These are phyloP conservation scores for Colletotrichum salicis DNA, from an alignment of 2,329 filamentous ascomycete genomes.

Conservation along the genomic window DNA sequence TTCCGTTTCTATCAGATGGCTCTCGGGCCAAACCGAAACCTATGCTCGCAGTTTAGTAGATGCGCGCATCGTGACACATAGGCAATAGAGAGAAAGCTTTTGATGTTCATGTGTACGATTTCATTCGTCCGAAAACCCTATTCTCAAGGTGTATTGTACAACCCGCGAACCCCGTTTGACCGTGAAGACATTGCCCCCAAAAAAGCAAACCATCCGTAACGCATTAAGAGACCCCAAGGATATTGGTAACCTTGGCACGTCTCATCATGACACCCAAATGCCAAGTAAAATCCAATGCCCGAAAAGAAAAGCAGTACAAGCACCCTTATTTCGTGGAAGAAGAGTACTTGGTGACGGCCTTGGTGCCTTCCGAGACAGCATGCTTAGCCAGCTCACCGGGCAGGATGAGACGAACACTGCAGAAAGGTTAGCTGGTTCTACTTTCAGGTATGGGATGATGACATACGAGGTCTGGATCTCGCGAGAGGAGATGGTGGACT, in stretches of 20 bases:
- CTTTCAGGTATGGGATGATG: neutral
- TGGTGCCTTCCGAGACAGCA: conserved; percentile 98
- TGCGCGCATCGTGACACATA: too few species aligned
- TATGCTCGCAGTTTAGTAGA: neutral
- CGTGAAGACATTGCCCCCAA: conserved; percentile 77
- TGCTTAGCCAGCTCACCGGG: conserved; percentile 99
- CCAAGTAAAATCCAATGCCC: conserved; percentile 66
- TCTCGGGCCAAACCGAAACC: too few species aligned
- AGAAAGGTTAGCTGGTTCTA: conserved; percentile 64
- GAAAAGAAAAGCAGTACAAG: conserved; percentile 68
- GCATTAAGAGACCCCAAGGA: conserved; percentile 73
- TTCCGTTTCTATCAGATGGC: neutral
- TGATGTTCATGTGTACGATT: conserved; percentile 67
- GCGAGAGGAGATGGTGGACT: conserved; percentile 98
- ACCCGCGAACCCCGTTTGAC: conserved; percentile 75
- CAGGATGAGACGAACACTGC: conserved; percentile 90
- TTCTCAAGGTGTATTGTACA: conserved; percentile 78
- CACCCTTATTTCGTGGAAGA: conserved; percentile 92
- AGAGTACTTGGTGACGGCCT: conserved; percentile 99
- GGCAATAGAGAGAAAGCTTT: too few species aligned
- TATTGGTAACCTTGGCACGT: conserved; percentile 56
- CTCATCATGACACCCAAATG: conserved; percentile 70
- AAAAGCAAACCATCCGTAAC: conserved; percentile 78
- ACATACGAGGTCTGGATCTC: conserved; percentile 96
- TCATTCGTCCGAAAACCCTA: conserved; percentile 70